phyloP scores from a whole-genome alignment of 257 asterid species.

The Fraxinus excelsior region DNA sequence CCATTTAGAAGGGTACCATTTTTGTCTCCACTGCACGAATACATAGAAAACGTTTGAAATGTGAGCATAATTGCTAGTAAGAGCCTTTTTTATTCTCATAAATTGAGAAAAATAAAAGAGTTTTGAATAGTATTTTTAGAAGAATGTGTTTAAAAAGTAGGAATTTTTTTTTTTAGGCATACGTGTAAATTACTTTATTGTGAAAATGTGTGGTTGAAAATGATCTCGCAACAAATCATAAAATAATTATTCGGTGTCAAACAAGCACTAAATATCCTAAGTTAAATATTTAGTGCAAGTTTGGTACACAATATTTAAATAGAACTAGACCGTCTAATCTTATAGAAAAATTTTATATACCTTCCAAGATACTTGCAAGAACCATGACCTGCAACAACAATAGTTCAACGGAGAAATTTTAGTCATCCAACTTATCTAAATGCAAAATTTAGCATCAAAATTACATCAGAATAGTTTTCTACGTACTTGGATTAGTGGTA shows the following conservation, averaged over 20 bases:
- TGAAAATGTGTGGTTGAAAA: no score
- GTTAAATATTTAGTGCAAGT: background rate
- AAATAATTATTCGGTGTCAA: no score
- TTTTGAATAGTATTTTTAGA: no score
- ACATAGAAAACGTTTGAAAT: background rate
- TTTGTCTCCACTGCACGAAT: slow-evolving; percentile 41
- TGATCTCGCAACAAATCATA: no score
- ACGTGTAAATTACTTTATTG: no score
- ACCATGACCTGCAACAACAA: slow-evolving; percentile 74
- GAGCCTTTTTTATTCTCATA: no score
- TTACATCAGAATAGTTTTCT: background rate
- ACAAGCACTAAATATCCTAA: background rate
- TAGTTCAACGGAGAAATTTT: slow-evolving; percentile 3
- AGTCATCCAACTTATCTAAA: slow-evolving; percentile 4
- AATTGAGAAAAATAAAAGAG: no score
- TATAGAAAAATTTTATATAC: slow-evolving; percentile 29
- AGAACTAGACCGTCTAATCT: no score
- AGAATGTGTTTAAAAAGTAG: no score
- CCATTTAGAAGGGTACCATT: slow-evolving; percentile 57
- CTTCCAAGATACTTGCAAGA: slow-evolving; percentile 72
- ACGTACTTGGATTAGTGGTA: slow-evolving; percentile 85
- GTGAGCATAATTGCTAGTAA: background rate
- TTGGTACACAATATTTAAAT: background rate
- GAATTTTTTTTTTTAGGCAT: no score
- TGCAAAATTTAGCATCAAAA: background rate